phyloP scores from a whole-genome alignment of 495 filamentous ascomycete species.

The Hyaloscypha bicolor region DNA sequence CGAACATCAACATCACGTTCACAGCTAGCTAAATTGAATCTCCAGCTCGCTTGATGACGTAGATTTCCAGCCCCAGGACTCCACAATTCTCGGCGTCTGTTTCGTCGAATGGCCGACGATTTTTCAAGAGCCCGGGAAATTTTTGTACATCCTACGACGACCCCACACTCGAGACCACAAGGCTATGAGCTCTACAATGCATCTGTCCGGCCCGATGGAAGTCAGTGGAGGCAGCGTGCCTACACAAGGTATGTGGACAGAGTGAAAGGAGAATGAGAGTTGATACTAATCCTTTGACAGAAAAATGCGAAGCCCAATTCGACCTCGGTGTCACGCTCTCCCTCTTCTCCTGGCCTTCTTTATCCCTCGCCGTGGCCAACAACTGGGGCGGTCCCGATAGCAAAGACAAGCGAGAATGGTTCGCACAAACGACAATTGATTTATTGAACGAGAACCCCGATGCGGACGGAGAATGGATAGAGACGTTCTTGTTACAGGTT shows the following conservation, averaged over 20 bases:
- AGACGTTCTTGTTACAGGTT: constrained; percentile 79
- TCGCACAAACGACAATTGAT: constrained; percentile 85
- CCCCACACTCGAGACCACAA: background rate
- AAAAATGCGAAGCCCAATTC: constrained; percentile 57
- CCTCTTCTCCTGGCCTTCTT: constrained; percentile 81
- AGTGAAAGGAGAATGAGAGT: background rate
- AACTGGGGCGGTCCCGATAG: constrained; percentile 88
- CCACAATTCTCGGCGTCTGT: background rate
- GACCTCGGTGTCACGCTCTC: constrained; percentile 80
- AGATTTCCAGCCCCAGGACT: background rate
- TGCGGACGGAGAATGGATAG: constrained; percentile 80
- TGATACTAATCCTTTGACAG: constrained; percentile 20
- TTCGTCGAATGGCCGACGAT: background rate
- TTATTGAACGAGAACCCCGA: constrained; percentile 72
- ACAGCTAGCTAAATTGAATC: background rate
- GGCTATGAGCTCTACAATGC: background rate
- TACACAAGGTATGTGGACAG: background rate
- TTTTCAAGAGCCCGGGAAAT: background rate
- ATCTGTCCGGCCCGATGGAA: constrained; percentile 3
- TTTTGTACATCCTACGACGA: background rate
- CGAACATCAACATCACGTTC: background rate
- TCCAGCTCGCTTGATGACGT: background rate
- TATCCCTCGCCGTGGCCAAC: constrained; percentile 83
- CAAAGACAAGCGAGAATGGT: constrained; percentile 91
- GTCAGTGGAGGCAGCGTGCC: constrained; percentile 4